A percentile compares a stretch with the other conserved stretches of the same genome.
Evolutionary conservation across 345 rosid genomes (phyloP).

Genomic region (Mangifera indica): DNA sequence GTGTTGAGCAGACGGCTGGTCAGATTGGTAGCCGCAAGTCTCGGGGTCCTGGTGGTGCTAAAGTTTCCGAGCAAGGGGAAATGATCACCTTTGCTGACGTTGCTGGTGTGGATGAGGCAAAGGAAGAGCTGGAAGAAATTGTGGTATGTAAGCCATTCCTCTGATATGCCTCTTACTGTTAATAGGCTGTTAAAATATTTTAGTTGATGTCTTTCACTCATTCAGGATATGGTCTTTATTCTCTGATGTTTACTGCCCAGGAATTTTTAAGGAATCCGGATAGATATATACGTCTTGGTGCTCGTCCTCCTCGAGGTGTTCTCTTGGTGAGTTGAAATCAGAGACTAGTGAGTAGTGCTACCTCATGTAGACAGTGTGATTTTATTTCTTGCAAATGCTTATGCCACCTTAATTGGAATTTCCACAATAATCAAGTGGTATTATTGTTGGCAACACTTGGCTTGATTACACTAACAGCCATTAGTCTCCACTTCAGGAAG

Average conservation of each 20-base stretch:
- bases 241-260: constrained; percentile 41
- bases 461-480: not conserved
- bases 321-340: constrained; percentile 64
- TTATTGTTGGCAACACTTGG: not conserved
- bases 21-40: constrained; percentile 75
- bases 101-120: constrained; percentile 97
- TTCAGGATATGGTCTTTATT: constrained; percentile 26
- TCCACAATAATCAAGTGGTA: not conserved
- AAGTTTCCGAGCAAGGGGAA: constrained; percentile 72
- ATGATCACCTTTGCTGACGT: constrained; percentile 88
- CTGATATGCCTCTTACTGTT: constrained; percentile 4
- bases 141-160: constrained; percentile 54
- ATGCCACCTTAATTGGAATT: not conserved
- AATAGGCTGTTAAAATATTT: constrained; percentile 5
- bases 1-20: constrained; percentile 65
- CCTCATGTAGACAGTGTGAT: not conserved
- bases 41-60: constrained; percentile 59
- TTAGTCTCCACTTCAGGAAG: not conserved
- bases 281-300: constrained; percentile 74
- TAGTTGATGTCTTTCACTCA: constrained; percentile 15
- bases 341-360: not conserved
- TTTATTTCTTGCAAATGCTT: not conserved
- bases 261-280: constrained; percentile 97
- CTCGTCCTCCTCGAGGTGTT: constrained; percentile 98
- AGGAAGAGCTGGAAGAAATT: constrained; percentile 97